These are phyloP conservation scores for Luffa acutangula DNA, from an alignment of 306 rosid species.

Conservation along the genomic window DNA sequence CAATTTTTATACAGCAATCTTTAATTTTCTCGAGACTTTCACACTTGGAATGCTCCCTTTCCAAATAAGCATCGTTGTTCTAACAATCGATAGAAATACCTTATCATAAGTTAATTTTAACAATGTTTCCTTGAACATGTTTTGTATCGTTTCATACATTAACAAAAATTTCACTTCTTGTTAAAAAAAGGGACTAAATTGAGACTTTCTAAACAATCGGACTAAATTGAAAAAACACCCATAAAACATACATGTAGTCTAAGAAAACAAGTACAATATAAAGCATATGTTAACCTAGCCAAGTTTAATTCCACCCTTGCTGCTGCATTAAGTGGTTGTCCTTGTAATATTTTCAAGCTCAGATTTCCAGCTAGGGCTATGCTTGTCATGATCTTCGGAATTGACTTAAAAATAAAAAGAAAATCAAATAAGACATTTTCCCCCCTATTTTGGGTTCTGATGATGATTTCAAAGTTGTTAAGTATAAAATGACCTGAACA, in stretches of 20 bases:
- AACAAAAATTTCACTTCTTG: no score
- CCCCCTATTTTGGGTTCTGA: not conserved
- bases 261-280: not conserved
- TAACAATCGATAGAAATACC: not conserved
- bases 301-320: not conserved
- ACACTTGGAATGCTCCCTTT: not conserved
- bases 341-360: not conserved
- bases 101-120: no score
- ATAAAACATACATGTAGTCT: no score
- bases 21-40: not conserved
- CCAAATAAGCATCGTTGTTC: not conserved
- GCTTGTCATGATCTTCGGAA: not conserved
- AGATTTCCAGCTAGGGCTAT: not conserved
- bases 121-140: no score
- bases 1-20: not conserved
- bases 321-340: not conserved
- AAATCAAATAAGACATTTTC: not conserved
- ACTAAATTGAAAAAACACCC: no score
- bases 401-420: not conserved
- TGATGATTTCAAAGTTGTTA: not conserved
- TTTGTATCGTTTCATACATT: no score
- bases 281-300: not conserved
- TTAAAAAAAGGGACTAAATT: no score
- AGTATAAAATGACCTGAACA: not conserved
- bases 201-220: no score